Percentiles rank a stretch among this genome's conserved stretches.
phyloP scores from a whole-genome alignment of 768 basidiomycete species.

The Calocera cornea region DNA sequence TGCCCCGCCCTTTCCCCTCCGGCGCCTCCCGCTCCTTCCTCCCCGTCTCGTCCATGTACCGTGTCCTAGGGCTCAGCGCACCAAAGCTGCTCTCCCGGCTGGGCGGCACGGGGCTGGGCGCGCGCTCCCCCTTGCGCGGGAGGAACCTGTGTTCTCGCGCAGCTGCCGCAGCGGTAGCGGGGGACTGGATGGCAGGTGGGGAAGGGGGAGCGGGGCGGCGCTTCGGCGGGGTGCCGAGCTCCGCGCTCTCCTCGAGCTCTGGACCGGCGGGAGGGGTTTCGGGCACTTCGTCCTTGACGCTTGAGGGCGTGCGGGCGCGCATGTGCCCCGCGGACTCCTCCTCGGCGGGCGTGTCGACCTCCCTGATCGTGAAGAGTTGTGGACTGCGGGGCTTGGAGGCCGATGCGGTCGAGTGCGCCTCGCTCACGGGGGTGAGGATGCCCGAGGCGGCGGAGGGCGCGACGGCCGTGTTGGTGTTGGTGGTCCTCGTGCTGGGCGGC shows the following conservation, averaged over 20 bases:
- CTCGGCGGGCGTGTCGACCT: no score
- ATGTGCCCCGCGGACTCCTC: no score
- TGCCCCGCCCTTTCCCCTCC: background rate
- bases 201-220: no score
- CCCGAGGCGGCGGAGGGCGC: background rate
- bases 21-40: background rate
- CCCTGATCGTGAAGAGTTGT: background rate
- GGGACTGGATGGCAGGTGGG: background rate
- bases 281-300: background rate
- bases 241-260: background rate
- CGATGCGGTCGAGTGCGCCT: background rate
- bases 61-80: background rate
- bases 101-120: background rate
- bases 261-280: background rate
- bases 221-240: no score
- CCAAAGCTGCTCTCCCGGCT: slow-evolving; percentile 2
- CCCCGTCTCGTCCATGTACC: background rate
- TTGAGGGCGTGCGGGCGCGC: background rate
- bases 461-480: background rate
- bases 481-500: background rate
- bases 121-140: background rate
- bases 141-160: background rate
- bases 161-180: background rate
- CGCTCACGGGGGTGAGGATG: slow-evolving; percentile 1
- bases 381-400: background rate